Evolutionary conservation across 2,329 filamentous ascomycete genomes (phyloP), one percentile per base, ranked within the genome.

Genomic region (Phyllosticta citrichinensis): DNA sequence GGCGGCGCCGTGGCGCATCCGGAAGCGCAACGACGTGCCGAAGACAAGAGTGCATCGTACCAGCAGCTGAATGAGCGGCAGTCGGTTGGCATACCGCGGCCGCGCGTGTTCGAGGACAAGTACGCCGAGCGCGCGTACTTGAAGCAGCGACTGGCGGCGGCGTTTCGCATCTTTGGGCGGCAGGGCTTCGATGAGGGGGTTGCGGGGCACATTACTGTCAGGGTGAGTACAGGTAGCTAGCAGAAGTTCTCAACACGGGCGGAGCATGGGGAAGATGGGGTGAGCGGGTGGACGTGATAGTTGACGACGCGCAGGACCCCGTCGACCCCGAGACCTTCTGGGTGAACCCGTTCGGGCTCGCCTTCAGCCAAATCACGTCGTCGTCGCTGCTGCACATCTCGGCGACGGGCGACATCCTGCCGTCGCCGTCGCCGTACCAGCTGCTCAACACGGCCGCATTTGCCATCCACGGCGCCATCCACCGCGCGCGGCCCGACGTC

Each of bases 351-450:
- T 85, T 87, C 61, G 84, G 84, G 11, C 78, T 83, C 1, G 79
- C 82, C 2, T 87, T 86, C 72, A 81, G 80, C 5, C 74, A 83
- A 59, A 81, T 88, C 52, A 86, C 83, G 61, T 78, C 80, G 0
- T 85, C 83, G 0, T 85, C 89, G 64, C 77, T 89, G n/a, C 87
- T 89, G 59, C 82, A 81, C 17, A 85, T 89, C 1, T 78, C 86
- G 65, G 77, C 83, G 57, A 70, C 79, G 0, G 86, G 86, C 1
- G 74, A 82, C 24, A 79, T 88, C 24, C 80, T 89, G 33, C 85
- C 83, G 11, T 85, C 86, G 3, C 33, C 33, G 33, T 86, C 85
- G 10, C 66, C 68, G 54, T 67, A 66, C 27, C 65, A 70, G 20
- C 62, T 73, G 22, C 65, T 75, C 56, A 73, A 75, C 69, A 57